Conservation (phyloP, 768 basidiomycete species). For the Cystofilobasidium bisporidii region DNA sequence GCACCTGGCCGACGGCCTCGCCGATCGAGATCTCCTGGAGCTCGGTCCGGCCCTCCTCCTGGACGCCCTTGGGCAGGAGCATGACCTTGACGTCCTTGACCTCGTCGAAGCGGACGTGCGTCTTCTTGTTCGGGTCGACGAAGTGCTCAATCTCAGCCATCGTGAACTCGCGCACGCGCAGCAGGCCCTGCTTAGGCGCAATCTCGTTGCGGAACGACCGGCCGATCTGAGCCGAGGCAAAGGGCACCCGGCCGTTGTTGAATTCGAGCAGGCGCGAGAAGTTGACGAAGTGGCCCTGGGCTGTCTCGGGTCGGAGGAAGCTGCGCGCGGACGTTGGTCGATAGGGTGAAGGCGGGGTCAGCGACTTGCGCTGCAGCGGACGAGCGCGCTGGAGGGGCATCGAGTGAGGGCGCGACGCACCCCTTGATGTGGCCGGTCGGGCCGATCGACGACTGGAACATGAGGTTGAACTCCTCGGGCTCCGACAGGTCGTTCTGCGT, state of each 20-base stretch:
- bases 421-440: constrained; percentile 95
- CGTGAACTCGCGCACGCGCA: constrained; percentile 93
- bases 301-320: constrained; percentile 93
- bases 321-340: constrained; percentile 45
- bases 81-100: constrained; percentile 63
- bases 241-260: constrained; percentile 93
- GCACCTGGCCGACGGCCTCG: constrained; percentile 64
- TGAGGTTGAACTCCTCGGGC: constrained; percentile 93
- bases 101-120: constrained; percentile 71
- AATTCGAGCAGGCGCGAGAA: constrained; percentile 93
- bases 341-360: too few species aligned
- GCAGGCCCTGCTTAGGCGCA: constrained; percentile 85
- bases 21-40: constrained; percentile 64
- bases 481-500: constrained; percentile 86
- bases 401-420: constrained; percentile 43
- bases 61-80: constrained; percentile 75
- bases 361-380: too few species aligned
- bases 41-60: constrained; percentile 60
- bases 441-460: constrained; percentile 96
- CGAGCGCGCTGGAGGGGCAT: background rate
- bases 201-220: constrained; percentile 97
- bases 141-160: constrained; percentile 99
- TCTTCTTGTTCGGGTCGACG: constrained; percentile 89
- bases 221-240: constrained; percentile 94
- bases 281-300: constrained; percentile 97